Evolutionary conservation across 768 basidiomycete species (phyloP).

Genomic region (Rhodotorula taiwanensis): DNA sequence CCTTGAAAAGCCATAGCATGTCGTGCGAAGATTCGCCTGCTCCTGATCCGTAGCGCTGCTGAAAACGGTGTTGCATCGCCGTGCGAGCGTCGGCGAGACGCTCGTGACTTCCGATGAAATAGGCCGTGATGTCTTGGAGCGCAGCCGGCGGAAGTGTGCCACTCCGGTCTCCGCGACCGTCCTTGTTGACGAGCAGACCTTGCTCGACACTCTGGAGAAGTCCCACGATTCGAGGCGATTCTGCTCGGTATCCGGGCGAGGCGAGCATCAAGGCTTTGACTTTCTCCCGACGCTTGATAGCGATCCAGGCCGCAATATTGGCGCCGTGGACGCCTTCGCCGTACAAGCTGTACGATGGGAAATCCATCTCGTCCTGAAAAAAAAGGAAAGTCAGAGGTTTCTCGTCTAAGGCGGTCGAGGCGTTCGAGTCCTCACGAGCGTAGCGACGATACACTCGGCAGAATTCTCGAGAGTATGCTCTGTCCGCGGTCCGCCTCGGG

Average conservation of each 20-base stretch:
- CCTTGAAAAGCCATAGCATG: conserved; percentile 6
- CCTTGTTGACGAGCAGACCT: conserved; percentile 7
- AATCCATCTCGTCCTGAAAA: conserved; percentile 17
- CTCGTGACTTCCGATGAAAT: conserved; percentile 1
- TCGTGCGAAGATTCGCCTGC: not conserved
- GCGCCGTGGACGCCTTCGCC: conserved; percentile 24
- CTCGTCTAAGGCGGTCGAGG: not conserved
- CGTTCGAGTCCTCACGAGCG: not conserved
- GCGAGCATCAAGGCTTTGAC: conserved; percentile 9
- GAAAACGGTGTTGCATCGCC: conserved; percentile 1
- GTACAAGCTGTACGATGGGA: conserved; percentile 2
- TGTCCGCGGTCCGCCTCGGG: conserved; percentile 21
- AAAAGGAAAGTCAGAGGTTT: too few relatives aligned
- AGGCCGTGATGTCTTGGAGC: conserved; percentile 13
- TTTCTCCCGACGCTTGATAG: conserved; percentile 13
- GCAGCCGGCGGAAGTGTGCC: conserved; percentile 9
- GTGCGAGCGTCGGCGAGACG: not conserved
- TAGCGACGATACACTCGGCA: conserved; percentile 18
- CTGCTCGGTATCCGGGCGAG: conserved; percentile 17
- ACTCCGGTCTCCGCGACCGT: conserved; percentile 4
- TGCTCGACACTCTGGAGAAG: not conserved
- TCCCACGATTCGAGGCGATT: conserved; percentile 3
- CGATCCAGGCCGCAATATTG: conserved; percentile 9
- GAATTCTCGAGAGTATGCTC: conserved; percentile 24
- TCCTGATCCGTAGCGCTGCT: conserved; percentile 20